A percentile compares a stretch with the other conserved stretches of the same genome.
Conservation (phyloP, 192 early-diverging fungal genomes). For the Rhizophagus prolifer region DNA sequence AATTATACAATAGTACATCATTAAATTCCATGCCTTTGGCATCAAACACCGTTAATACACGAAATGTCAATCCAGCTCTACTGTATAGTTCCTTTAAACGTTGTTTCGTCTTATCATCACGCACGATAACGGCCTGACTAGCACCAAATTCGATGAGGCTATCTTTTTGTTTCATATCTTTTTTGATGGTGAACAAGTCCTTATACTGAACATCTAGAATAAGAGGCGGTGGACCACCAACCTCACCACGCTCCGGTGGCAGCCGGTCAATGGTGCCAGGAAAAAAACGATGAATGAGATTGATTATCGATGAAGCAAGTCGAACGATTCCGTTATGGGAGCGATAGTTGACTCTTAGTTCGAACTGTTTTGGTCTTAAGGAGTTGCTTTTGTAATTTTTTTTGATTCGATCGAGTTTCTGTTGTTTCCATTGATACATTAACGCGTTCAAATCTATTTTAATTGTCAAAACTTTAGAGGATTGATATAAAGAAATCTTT, state of each 20-base stretch:
- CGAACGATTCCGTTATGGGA: conserved; percentile 20
- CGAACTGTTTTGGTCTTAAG: conserved; percentile 1
- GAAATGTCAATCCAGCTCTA: too few species aligned
- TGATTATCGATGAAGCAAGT: conserved; percentile 14
- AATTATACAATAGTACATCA: conserved; percentile 27
- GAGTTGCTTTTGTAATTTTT: background rate
- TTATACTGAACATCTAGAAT: background rate
- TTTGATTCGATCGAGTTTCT: background rate
- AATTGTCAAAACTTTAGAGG: background rate
- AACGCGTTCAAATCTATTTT: background rate
- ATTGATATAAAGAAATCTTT: background rate
- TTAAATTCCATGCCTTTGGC: conserved; percentile 24
- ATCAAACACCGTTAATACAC: conserved; percentile 16
- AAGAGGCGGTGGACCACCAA: conserved; percentile 19
- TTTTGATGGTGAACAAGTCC: too few species aligned
- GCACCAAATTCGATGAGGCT: conserved; percentile 15
- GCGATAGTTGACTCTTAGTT: conserved; percentile 15
- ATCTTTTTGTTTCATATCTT: too few species aligned
- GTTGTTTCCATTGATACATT: conserved; percentile 23
- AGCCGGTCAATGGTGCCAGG: conserved; percentile 15
- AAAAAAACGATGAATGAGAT: conserved; percentile 12
- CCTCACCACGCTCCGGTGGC: background rate
- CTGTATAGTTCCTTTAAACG: background rate
- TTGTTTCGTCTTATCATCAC: conserved; percentile 10
- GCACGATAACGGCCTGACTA: conserved; percentile 9